Percentiles rank a stretch among this genome's conserved stretches.
phyloP scores from a whole-genome alignment of 345 rosid genomes.

The Hibiscus syriacus region DNA sequence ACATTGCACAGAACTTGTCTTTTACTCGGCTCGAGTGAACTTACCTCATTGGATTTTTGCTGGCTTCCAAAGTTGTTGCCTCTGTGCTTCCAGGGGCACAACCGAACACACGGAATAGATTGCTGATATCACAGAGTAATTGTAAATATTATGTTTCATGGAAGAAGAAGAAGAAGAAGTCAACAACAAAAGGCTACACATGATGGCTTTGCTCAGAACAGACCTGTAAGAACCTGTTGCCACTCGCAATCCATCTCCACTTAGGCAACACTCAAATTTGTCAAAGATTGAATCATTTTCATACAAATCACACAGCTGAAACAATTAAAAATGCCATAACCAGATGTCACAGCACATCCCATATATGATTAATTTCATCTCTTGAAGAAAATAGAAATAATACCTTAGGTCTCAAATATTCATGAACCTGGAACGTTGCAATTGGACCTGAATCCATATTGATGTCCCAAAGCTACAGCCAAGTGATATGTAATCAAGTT shows the following conservation, averaged over 20 bases:
- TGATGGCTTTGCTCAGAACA: slow-evolving; percentile 1
- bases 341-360: background rate
- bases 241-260: slow-evolving; percentile 86
- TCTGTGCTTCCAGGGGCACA: slow-evolving; percentile 66
- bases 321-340: slow-evolving; percentile 9
- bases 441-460: slow-evolving; percentile 99
- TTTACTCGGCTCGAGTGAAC: background rate
- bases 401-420: slow-evolving; percentile 85
- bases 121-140: slow-evolving; percentile 36
- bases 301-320: slow-evolving; percentile 93
- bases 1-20: background rate
- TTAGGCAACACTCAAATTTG: slow-evolving; percentile 94
- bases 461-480: slow-evolving; percentile 75
- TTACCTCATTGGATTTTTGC: slow-evolving; percentile 98
- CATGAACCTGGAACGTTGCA: slow-evolving; percentile 88
- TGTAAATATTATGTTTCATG: slow-evolving; percentile 7
- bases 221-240: slow-evolving; percentile 99
- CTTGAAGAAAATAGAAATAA: slow-evolving; percentile 13
- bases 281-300: slow-evolving; percentile 98
- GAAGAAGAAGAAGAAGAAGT: slow-evolving; percentile 7
- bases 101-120: slow-evolving; percentile 92
- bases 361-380: background rate
- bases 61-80: slow-evolving; percentile 89
- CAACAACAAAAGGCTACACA: background rate
- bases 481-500: slow-evolving; percentile 10